Evolutionary conservation across 148 eudicot species (phyloP).

Genomic region (Cornus florida): DNA sequence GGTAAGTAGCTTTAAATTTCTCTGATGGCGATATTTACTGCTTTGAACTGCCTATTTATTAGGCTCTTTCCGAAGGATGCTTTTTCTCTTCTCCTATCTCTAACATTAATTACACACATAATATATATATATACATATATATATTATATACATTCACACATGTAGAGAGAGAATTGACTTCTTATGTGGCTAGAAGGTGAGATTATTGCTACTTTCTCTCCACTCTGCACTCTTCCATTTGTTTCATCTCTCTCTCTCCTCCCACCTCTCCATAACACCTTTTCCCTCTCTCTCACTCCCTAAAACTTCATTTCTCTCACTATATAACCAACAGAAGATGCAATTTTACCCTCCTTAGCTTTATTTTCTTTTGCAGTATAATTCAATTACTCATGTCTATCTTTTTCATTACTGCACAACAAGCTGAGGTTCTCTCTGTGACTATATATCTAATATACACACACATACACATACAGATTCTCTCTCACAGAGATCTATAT

Average conservation of each 20-base stretch:
- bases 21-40: background rate
- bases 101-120: no score
- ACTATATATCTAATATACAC: no score
- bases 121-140: no score
- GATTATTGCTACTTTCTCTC: background rate
- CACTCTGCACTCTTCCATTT: background rate
- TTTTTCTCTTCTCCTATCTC: background rate
- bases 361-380: background rate
- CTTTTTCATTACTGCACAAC: background rate
- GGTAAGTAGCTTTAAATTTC: background rate
- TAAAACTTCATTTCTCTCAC: constrained; percentile 2
- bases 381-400: constrained; percentile 1
- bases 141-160: background rate
- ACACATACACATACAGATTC: background rate
- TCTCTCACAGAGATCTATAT: background rate
- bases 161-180: background rate
- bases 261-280: background rate
- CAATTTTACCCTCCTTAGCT: background rate
- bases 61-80: background rate
- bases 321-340: background rate
- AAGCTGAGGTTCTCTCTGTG: background rate
- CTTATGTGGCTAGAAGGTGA: constrained; percentile 10
- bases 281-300: constrained; percentile 2
- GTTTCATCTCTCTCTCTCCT: background rate
- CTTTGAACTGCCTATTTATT: background rate